These are phyloP conservation scores for Besnoitia besnoiti DNA, from an alignment of 169 alveolate species.

Conservation along the genomic window DNA sequence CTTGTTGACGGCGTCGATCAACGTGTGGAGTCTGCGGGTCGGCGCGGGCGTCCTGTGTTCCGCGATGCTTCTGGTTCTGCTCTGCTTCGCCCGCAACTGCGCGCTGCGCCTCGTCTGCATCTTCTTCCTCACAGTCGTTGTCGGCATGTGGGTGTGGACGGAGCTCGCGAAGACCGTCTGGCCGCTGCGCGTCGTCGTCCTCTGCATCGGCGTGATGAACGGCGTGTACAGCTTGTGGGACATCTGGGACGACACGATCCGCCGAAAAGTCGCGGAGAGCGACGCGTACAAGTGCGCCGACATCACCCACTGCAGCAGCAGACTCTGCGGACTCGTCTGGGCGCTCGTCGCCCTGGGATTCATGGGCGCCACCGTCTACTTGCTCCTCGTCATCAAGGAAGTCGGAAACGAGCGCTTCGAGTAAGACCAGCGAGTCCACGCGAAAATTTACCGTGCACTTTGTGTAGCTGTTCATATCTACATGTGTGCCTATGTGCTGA, in stretches of 20 bases:
- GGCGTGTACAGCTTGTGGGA: conserved; percentile 75
- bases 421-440: no score
- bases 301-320: conserved; percentile 75
- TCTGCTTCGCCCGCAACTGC: conserved; percentile 73
- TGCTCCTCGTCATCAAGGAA: conserved; percentile 75
- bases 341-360: conserved; percentile 68
- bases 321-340: conserved; percentile 78
- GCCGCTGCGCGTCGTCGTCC: conserved; percentile 75
- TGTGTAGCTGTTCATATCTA: no score
- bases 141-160: conserved; percentile 72
- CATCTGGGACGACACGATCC: conserved; percentile 76
- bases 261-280: conserved; percentile 75
- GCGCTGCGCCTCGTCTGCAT: conserved; percentile 72
- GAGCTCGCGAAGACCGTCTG: conserved; percentile 69
- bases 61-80: conserved; percentile 72
- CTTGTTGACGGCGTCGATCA: conserved; percentile 74
- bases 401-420: conserved; percentile 63
- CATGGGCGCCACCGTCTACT: conserved; percentile 68
- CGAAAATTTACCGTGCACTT: no score
- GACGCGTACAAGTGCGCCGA: conserved; percentile 78
- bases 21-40: conserved; percentile 74
- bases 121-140: conserved; percentile 67
- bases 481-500: no score
- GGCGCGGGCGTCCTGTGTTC: conserved; percentile 74
- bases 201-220: conserved; percentile 76